These are phyloP conservation scores for Raddia distichophylla DNA, from an alignment of 176 grass and related monocot genomes.

Conservation along the genomic window DNA sequence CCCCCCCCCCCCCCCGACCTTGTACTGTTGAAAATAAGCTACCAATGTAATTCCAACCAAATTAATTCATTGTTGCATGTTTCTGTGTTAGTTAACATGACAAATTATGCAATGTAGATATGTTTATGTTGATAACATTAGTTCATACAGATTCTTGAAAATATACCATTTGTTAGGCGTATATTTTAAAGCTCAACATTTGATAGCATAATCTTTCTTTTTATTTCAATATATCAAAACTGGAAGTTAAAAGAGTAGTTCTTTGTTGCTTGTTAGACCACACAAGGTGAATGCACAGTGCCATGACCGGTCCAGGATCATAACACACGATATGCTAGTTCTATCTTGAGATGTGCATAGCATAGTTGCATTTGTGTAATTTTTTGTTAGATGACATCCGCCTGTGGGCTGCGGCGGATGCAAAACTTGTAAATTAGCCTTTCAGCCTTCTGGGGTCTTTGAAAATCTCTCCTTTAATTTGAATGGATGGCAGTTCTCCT, in stretches of 20 bases:
- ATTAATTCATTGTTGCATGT: background rate
- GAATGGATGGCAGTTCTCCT: too few species aligned
- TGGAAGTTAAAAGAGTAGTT: background rate
- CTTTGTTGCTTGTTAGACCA: background rate
- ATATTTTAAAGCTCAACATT: background rate
- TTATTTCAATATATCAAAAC: background rate
- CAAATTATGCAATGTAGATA: background rate
- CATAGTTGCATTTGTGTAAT: background rate
- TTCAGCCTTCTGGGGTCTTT: too few species aligned
- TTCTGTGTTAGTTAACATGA: conserved; percentile 2
- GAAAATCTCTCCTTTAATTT: too few species aligned
- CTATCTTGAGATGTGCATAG: background rate
- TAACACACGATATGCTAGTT: background rate
- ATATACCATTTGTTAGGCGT: background rate
- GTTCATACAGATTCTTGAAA: background rate
- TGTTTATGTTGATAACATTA: background rate
- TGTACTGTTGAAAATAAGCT: conserved; percentile 22
- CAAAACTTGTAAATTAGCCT: too few species aligned
- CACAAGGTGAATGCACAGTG: background rate
- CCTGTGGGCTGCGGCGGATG: too few species aligned
- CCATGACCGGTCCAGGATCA: too few species aligned
- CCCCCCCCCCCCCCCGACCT: background rate
- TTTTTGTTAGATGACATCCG: too few species aligned
- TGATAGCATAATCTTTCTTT: background rate
- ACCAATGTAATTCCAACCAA: background rate